Conservation (phyloP, 1,284 basidiomycete species). For the Trametes hirsuta region DNA sequence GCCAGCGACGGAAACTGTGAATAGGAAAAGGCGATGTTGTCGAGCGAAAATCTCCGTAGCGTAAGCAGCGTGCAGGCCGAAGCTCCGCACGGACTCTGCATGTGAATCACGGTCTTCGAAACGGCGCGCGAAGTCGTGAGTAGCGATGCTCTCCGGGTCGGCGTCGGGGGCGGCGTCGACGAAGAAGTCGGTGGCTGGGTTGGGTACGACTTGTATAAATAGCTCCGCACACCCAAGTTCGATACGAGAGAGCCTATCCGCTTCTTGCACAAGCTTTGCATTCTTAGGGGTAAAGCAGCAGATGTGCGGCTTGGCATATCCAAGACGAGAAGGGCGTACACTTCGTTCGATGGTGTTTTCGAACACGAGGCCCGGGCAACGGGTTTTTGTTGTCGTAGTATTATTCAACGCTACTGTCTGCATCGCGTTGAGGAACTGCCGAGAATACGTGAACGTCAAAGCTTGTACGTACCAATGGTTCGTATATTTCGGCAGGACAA, state of each 20-base stretch:
- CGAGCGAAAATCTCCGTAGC: constrained; percentile 6
- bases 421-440: background rate
- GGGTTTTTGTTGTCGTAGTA: background rate
- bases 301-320: constrained; percentile 10
- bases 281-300: constrained; percentile 5
- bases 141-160: background rate
- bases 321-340: background rate
- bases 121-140: background rate
- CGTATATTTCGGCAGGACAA: background rate
- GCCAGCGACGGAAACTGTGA: constrained; percentile 6
- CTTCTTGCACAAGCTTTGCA: background rate
- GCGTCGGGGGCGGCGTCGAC: background rate
- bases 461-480: background rate
- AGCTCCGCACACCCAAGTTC: constrained; percentile 17
- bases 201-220: constrained; percentile 5
- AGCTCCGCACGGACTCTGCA: background rate
- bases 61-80: constrained; percentile 1
- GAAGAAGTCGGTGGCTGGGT: constrained; percentile 8
- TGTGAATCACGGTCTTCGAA: background rate
- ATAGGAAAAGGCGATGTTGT: constrained; percentile 4
- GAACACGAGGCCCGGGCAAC: constrained; percentile 15
- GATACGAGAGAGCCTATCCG: background rate
- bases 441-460: background rate
- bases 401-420: constrained; percentile 3
- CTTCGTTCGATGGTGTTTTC: background rate